Evolutionary conservation across 2,329 filamentous ascomycete genomes (phyloP).

Genomic region (Xylariaceae sp.): DNA sequence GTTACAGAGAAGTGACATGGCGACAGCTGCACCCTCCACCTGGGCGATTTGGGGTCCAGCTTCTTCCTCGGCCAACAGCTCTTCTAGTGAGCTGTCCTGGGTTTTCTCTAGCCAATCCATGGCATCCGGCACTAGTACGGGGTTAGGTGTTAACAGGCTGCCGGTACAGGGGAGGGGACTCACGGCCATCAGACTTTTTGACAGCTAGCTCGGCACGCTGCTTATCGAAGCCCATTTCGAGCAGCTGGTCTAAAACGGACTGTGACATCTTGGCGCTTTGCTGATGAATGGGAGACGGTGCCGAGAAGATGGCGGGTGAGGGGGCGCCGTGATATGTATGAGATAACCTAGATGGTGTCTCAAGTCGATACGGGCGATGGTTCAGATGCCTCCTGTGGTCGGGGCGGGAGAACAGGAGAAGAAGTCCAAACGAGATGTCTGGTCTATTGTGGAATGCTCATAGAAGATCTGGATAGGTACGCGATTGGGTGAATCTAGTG

Average conservation of each 20-base stretch:
- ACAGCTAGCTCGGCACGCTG: slow-evolving; percentile 78
- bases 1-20: slow-evolving; percentile 84
- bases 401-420: not conserved
- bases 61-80: slow-evolving; percentile 62
- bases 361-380: not conserved
- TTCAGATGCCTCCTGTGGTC: not conserved
- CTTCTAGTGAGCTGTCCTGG: slow-evolving; percentile 79
- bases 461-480: not conserved
- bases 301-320: slow-evolving; percentile 9
- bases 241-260: slow-evolving; percentile 56
- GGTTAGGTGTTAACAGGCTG: not conserved
- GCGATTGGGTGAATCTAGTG: no score
- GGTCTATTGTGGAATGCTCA: not conserved
- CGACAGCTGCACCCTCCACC: slow-evolving; percentile 66
- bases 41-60: slow-evolving; percentile 51
- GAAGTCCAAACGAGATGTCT: slow-evolving; percentile 2
- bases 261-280: slow-evolving; percentile 45
- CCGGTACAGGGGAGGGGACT: slow-evolving; percentile 32
- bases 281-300: slow-evolving; percentile 7
- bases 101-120: slow-evolving; percentile 94
- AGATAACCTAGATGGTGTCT: not conserved
- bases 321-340: not conserved
- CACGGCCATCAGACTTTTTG: slow-evolving; percentile 75
- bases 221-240: slow-evolving; percentile 78
- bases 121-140: slow-evolving; percentile 69